Base-by-base conservation (phyloP, 805 yeast genomes). In the Cyberlindnera euphorbiiphila region DNA sequence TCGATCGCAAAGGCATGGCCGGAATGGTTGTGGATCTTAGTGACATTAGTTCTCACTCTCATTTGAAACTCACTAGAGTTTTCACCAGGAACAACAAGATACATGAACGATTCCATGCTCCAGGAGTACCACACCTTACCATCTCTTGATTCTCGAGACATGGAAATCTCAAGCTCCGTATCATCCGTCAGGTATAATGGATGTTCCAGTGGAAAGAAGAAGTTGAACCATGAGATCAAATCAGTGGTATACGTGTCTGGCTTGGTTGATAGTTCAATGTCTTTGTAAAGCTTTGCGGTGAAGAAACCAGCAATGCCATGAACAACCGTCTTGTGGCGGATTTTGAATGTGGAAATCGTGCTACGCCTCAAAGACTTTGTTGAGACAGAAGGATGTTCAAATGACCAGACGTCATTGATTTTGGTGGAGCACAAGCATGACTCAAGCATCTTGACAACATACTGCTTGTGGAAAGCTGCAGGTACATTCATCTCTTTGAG, bases 231-330 rank as follows among this genome's bases (percentile, higher is more conserved):
- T 0, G 86, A 78, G 12, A 65, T 59, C 50, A 79, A 50, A 39
- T 68, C 69, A 3, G 64, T 51, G 2, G 82, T 63, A 25, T 61
- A 66, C 5, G 47, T 53, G 14, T 59, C 64, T 2, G 79, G 78
- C 22, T 63, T 59, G 12, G 72, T 79, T 20, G 82, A 72, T 5
- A 85, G 62, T 19, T 37, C 39, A 17, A 79, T 64, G 32, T 76
- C 81, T 1, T 71, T 74, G 55, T 78, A 85, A n/a, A 88, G 65
- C 3, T 61, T 71, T 0, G 93, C 79, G n/a, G 69, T 69, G 52
- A 89, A 89, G 52, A 67, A 79, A 0, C 96, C 96, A 4, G 77
- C 64, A 24, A 88, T 56, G 0, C 91, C 96, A 56, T 86, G 89
- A 3, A 85, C 57, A 14, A 70, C 71, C 2, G 82, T 74, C 36